Conservation (phyloP, 345 rosid species). For the Kernera saxatilis region DNA sequence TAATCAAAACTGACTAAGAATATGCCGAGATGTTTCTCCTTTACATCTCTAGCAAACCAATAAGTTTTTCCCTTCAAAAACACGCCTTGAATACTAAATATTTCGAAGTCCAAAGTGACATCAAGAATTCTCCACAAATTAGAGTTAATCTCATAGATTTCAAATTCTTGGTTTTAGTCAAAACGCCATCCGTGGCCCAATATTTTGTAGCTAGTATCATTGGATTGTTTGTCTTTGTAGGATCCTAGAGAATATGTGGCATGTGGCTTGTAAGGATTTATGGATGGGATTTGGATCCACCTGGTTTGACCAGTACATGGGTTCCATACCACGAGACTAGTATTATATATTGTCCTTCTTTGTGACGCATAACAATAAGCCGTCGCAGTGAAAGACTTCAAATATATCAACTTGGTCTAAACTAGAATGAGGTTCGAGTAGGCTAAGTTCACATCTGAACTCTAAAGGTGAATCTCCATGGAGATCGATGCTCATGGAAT, state of each 20-base stretch:
- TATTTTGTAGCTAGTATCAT: background rate
- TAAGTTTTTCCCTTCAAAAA: background rate
- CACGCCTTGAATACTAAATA: background rate
- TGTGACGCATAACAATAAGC: background rate
- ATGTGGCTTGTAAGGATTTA: accelerated
- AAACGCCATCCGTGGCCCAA: background rate
- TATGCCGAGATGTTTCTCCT: background rate
- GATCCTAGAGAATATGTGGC: background rate
- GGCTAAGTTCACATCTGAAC: background rate
- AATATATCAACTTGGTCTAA: background rate
- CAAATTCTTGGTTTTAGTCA: too few relatives aligned
- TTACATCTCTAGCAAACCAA: background rate
- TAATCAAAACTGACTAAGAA: background rate
- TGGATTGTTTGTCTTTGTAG: background rate
- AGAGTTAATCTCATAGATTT: background rate
- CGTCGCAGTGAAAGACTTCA: background rate
- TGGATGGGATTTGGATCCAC: background rate
- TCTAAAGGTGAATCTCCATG: background rate
- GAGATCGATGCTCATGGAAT: background rate
- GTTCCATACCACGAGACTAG: background rate
- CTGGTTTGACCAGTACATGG: background rate
- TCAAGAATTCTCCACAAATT: background rate
- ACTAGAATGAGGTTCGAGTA: background rate
- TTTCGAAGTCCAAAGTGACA: background rate
- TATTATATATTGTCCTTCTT: background rate